A percentile compares a stretch with the other conserved stretches of the same genome.
phyloP scores from a whole-genome alignment of 1,139 yeast genomes.

The Suhomyces bribrorum region DNA sequence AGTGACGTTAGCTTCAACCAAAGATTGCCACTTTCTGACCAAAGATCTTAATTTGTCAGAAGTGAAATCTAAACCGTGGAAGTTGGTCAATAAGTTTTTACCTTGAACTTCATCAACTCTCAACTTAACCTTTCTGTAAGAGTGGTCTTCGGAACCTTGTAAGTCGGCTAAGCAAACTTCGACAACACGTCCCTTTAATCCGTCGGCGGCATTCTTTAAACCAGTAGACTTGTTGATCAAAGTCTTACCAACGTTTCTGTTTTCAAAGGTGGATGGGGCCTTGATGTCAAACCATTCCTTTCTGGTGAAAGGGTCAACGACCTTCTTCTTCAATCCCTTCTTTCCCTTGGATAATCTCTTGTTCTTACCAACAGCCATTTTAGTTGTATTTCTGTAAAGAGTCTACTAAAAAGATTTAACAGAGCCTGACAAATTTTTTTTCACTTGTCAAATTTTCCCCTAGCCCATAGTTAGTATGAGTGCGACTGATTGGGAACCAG shows the following conservation, averaged over 20 bases:
- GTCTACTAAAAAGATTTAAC: conserved; percentile 11
- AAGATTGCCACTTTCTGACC: conserved; percentile 57
- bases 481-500: background rate
- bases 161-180: conserved; percentile 53
- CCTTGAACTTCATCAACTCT: conserved; percentile 58
- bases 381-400: conserved; percentile 11
- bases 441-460: conserved; percentile 4
- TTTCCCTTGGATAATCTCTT: conserved; percentile 95
- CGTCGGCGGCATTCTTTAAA: conserved; percentile 82
- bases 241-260: conserved; percentile 94
- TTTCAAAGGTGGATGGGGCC: conserved; percentile 93
- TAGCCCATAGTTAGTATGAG: conserved; percentile 4
- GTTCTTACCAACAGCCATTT: conserved; percentile 94
- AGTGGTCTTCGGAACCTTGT: conserved; percentile 55
- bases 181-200: conserved; percentile 54
- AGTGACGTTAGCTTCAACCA: conserved; percentile 54
- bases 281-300: conserved; percentile 94
- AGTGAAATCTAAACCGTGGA: conserved; percentile 55
- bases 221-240: conserved; percentile 92
- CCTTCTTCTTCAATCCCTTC: conserved; percentile 95
- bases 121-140: conserved; percentile 53
- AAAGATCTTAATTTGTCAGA: conserved; percentile 53
- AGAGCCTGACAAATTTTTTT: conserved; percentile 9
- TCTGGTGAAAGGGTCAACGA: conserved; percentile 92
- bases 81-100: conserved; percentile 55